phyloP scores from a whole-genome alignment of 345 rosid genomes.

The Punica granatum region DNA sequence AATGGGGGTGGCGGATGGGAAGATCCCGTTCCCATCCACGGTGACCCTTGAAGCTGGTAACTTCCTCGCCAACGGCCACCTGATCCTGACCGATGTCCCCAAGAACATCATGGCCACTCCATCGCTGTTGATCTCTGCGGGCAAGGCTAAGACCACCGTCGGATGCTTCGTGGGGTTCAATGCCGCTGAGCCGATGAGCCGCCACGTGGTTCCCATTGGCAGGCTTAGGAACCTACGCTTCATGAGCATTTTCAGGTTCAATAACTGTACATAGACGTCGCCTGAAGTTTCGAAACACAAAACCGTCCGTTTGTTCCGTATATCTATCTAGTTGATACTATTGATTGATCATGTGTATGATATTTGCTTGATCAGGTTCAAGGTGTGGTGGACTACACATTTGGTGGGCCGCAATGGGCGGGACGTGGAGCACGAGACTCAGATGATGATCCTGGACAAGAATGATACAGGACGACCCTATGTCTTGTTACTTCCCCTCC shows the following conservation, averaged over 20 bases:
- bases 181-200: neutral
- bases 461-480: slow-evolving; percentile 61
- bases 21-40: neutral
- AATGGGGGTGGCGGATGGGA: neutral
- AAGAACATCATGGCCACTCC: neutral
- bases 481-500: slow-evolving; percentile 62
- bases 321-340: too few relatives aligned
- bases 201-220: slow-evolving; percentile 28
- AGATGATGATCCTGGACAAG: slow-evolving; percentile 57
- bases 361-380: slow-evolving; percentile 41
- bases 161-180: slow-evolving; percentile 8
- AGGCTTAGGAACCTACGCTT: slow-evolving; percentile 56
- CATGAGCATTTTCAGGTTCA: slow-evolving; percentile 88
- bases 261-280: too few relatives aligned
- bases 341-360: too few relatives aligned
- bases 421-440: slow-evolving; percentile 83
- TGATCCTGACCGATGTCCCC: neutral
- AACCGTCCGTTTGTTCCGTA: too few relatives aligned
- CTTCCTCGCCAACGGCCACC: slow-evolving; percentile 13
- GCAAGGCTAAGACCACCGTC: neutral
- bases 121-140: neutral
- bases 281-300: too few relatives aligned
- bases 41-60: slow-evolving; percentile 12
- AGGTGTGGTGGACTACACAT: slow-evolving; percentile 98
- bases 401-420: slow-evolving; percentile 79